phyloP scores from a whole-genome alignment of 495 filamentous ascomycete species.

The Friedmanniomyces simplex region DNA sequence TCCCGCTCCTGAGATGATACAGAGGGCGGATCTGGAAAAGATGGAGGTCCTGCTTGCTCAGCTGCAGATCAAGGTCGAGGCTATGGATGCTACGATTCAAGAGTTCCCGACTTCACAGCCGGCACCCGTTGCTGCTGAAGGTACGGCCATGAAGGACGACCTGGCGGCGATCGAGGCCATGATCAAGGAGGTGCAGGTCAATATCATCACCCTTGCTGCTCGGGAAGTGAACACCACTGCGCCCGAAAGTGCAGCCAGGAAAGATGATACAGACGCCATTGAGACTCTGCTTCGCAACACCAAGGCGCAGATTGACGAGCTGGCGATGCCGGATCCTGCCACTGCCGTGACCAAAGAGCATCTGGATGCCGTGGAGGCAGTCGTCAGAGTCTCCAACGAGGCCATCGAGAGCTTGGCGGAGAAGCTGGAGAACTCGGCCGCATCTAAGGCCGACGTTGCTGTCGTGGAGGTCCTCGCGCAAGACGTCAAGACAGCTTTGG shows the following conservation, averaged over 20 bases:
- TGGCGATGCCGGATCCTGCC: constrained; percentile 51
- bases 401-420: constrained; percentile 47
- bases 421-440: constrained; percentile 30
- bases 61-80: constrained; percentile 71
- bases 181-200: constrained; percentile 48
- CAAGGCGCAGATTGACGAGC: constrained; percentile 70
- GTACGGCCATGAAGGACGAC: constrained; percentile 44
- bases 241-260: constrained; percentile 48
- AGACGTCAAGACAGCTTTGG: constrained; percentile 60
- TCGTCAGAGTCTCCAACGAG: constrained; percentile 62
- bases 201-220: constrained; percentile 38
- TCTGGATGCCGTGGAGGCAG: constrained; percentile 57
- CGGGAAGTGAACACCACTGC: constrained; percentile 39
- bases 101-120: constrained; percentile 14
- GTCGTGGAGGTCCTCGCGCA: constrained; percentile 66
- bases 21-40: constrained; percentile 65
- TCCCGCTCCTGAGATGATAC: constrained; percentile 39
- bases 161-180: constrained; percentile 49
- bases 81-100: constrained; percentile 52
- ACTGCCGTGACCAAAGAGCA: constrained; percentile 63
- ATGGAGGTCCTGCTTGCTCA: constrained; percentile 73
- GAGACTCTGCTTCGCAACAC: constrained; percentile 78
- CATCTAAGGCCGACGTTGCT: constrained; percentile 52
- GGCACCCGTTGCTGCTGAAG: neutral
- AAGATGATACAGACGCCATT: constrained; percentile 79